Evolutionary conservation across 345 rosid genomes (phyloP), one percentile per base, ranked within the genome.

Genomic region (Erucastrum elatum): DNA sequence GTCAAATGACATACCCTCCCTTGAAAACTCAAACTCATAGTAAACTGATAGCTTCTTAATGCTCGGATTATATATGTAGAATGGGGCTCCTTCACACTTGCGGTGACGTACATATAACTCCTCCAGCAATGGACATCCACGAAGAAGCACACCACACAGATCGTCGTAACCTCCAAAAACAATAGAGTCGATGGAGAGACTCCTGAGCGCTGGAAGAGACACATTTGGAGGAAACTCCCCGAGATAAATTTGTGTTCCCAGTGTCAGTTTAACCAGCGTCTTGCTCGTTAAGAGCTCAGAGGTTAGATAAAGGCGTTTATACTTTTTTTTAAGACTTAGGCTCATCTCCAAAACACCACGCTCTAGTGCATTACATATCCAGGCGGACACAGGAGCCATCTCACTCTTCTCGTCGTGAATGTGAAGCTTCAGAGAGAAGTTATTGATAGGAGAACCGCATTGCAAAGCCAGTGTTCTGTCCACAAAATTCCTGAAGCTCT

Each of bases 151-250:
- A 29, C 0, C 2, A 67, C 25, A 34, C 4, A 75, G n/a, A 58
- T 75, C 33, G 4, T 29, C 3, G 21, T 21, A 21, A 16, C 0
- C 15, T 2, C 5, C 16, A 0, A 75, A 55, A 26, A 10, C 39
- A 17, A 56, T 6, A 0, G 61, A 0, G 12, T 75, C 73, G 8
- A 75, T 16, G 10, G 17, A 37, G 21, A 75, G 67, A 16, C 12
- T 10, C 79, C 67, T 75, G 8, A 75, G 79, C 12, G 79, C 17
- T 27, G 79, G 74, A 16, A 67, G 73, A 3, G 34, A 67, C 10
- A 58, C 68, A 5, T 68, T 0, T 37, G 60, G 49, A 60, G 17
- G 39, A 35, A 29, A 17, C 25, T 37, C 6, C 1, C 12, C 35
- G 3, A 16, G 2, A 4, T 0, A 16, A 15, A 67, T 4, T 1